Evolutionary conservation across 768 basidiomycete species (phyloP), one percentile per base, ranked within the genome.

Genomic region (Lepiota brunneoincarnata): DNA sequence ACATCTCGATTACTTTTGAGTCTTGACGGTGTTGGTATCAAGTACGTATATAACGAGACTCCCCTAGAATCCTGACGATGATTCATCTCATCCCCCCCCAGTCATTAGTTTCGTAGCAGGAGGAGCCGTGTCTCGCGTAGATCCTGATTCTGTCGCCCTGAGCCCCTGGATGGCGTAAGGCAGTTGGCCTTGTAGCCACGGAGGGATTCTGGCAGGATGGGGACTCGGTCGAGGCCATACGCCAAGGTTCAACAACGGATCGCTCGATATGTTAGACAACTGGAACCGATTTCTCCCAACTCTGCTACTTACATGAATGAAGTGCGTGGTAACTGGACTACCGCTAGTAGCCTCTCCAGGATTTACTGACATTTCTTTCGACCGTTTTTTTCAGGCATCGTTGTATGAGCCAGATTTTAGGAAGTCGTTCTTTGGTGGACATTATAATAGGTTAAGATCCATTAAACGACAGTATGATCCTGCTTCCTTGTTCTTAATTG

Each of bases 281-380:
- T 73, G 24, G 67, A 70, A 36, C 39, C 44, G 2, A 49, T 69
- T 5, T 63, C 71, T 14, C 61, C 71, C 4, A 70, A 70, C 20
- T 57, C 75, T 3, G 77, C 74, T 3, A 68, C 79, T 1, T 79
- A 81, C 61, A 68, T 78, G 41, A 78, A 80, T 57, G 79, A 82
- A 72, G 79, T 74, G 17, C 20, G 68, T 58, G 9, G 2, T n/a
- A 24, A 6, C 17, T 7, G 26, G n/a, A n/a, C n/a, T n/a, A 51
- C 21, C 41, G 10, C 7, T 26, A 6, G 26, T 6, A 2, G 24
- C 17, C 18, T 41, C 1, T 15, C 18, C 23, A 15, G 11, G 35
- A 24, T n/a, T 46, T 35, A n/a, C n/a, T 42, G 31, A 45, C 12
- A 14, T 12, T 14, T 21, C n/a, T 36, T 37, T n/a, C 3, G 11